Conservation (phyloP, 495 filamentous ascomycete genomes). For the Penicillium argentinense region DNA sequence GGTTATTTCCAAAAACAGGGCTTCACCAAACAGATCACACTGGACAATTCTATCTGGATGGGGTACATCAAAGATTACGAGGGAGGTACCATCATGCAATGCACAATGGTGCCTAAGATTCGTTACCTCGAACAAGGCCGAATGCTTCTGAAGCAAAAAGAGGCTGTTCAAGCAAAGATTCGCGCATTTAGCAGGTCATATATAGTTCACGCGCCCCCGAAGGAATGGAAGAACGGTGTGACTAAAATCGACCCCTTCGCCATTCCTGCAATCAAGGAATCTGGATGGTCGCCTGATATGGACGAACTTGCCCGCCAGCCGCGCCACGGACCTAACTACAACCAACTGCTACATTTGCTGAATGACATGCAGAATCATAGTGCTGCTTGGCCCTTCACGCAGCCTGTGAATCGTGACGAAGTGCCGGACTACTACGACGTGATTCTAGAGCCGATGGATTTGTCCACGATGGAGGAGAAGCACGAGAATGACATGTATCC, state of each 20-base stretch:
- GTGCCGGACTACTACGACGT: constrained; percentile 98
- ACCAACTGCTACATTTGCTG: constrained; percentile 85
- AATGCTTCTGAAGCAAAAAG: constrained; percentile 97
- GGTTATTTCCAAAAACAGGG: constrained; percentile 99
- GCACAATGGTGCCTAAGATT: constrained; percentile 91
- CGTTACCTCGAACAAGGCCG: constrained; percentile 92
- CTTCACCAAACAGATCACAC: constrained; percentile 96
- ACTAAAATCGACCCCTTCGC: constrained; percentile 75
- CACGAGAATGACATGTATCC: constrained; percentile 91
- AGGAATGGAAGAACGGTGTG: constrained; percentile 74
- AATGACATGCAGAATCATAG: constrained; percentile 94
- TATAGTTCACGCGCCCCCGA: constrained; percentile 80
- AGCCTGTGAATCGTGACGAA: constrained; percentile 92
- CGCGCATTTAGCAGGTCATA: constrained; percentile 87
- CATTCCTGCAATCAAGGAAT: constrained; percentile 80
- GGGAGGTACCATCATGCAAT: constrained; percentile 99
- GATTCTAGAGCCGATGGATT: constrained; percentile 97
- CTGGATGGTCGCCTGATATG: constrained; percentile 97
- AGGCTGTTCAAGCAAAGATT: constrained; percentile 90
- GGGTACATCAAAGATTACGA: constrained; percentile 99
- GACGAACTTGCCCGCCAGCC: constrained; percentile 94
- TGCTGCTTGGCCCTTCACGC: constrained; percentile 89
- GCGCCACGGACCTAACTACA: constrained; percentile 96
- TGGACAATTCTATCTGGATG: constrained; percentile 93
- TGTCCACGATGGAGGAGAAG: constrained; percentile 93